Evolutionary conservation across 1,284 basidiomycete species (phyloP).

Genomic region (Trichosporon sp.): DNA sequence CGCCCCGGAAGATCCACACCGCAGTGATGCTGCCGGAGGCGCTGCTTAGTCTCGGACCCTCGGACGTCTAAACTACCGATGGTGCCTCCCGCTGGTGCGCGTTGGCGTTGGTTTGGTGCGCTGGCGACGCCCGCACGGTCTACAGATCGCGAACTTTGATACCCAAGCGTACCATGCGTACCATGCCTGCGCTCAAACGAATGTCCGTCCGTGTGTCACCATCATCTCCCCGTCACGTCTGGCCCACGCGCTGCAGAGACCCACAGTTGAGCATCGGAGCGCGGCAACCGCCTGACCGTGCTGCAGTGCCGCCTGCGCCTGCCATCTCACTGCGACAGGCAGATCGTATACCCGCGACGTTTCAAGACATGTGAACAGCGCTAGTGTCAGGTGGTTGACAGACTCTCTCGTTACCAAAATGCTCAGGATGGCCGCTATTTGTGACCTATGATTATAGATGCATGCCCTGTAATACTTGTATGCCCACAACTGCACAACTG

Average conservation of each 20-base stretch:
- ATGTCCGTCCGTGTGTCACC: not conserved
- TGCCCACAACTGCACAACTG: conserved; percentile 1
- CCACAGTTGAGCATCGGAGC: too few species aligned
- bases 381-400: too few species aligned
- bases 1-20: not conserved
- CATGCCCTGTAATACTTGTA: conserved; percentile 2
- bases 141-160: not conserved
- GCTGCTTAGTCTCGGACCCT: not conserved
- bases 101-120: not conserved
- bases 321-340: too few species aligned
- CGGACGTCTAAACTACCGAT: not conserved
- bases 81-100: not conserved
- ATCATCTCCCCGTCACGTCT: not conserved
- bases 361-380: too few species aligned
- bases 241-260: not conserved
- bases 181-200: not conserved
- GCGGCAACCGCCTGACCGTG: too few species aligned
- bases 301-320: too few species aligned
- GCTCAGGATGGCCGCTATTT: not conserved
- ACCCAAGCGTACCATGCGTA: not conserved
- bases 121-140: not conserved
- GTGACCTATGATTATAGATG: conserved; percentile 5
- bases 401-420: not conserved
- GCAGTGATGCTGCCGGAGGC: not conserved
- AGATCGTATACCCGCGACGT: too few species aligned